These are phyloP conservation scores for Hypoxylon rubiginosum DNA, from an alignment of 2,329 filamentous ascomycete species.

Conservation along the genomic window DNA sequence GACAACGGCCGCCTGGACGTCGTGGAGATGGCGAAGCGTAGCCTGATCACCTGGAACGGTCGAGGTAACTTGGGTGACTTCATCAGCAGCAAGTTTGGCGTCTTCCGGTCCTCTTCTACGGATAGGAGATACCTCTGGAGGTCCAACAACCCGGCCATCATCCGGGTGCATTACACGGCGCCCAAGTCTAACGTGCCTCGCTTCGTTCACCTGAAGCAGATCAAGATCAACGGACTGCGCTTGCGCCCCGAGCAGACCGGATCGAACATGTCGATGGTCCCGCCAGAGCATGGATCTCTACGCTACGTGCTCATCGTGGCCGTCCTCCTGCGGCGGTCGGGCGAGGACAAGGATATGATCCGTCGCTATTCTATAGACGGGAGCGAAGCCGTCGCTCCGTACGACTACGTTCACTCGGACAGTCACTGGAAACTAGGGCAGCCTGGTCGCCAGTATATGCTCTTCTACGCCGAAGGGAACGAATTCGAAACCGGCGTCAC, in stretches of 20 bases:
- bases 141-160: background rate
- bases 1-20: background rate
- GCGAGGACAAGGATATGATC: background rate
- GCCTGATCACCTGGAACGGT: background rate
- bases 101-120: background rate
- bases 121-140: background rate
- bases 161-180: background rate
- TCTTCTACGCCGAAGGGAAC: background rate
- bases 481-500: too few species aligned
- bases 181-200: background rate
- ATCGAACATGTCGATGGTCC: background rate
- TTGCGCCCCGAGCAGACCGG: background rate
- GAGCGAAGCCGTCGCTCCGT: background rate
- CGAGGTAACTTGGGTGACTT: background rate
- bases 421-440: background rate
- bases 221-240: background rate
- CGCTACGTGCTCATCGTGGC: background rate
- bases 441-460: background rate
- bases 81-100: background rate
- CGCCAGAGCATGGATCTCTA: background rate
- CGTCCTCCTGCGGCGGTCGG: background rate
- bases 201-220: background rate
- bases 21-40: background rate
- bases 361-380: background rate
- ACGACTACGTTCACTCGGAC: background rate